These are phyloP conservation scores for Musa itinerans DNA, from an alignment of 176 grass and related monocot genomes.

Conservation along the genomic window DNA sequence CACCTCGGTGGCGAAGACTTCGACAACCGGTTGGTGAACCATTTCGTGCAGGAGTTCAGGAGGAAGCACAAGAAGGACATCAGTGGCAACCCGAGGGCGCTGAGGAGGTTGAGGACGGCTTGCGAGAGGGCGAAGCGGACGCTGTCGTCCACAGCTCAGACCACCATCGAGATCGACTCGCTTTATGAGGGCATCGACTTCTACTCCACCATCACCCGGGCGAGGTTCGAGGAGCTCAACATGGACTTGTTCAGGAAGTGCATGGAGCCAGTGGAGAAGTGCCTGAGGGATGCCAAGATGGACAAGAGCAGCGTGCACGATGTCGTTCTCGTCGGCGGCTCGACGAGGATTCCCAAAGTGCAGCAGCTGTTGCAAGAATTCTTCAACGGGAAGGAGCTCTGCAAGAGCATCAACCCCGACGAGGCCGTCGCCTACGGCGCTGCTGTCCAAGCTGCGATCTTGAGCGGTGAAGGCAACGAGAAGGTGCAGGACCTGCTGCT, in stretches of 20 bases:
- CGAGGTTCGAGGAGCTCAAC: slow-evolving; percentile 2
- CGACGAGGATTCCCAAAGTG: slow-evolving; percentile 5
- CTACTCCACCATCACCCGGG: background rate
- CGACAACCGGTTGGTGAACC: slow-evolving; percentile 71
- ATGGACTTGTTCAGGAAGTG: slow-evolving; percentile 8
- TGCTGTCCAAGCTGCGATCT: background rate
- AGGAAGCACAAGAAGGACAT: slow-evolving; percentile 64
- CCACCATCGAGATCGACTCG: slow-evolving; percentile 1
- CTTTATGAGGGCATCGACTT: background rate
- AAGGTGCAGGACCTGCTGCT: slow-evolving; percentile 3
- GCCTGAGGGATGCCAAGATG: background rate
- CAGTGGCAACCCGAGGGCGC: slow-evolving; percentile 33
- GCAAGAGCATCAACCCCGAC: slow-evolving; percentile 5
- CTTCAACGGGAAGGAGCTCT: slow-evolving; percentile 11
- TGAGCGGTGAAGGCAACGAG: background rate
- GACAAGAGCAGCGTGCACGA: slow-evolving; percentile 3
- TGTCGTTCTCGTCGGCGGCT: slow-evolving; percentile 2
- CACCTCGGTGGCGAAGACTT: slow-evolving; percentile 56
- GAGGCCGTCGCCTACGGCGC: slow-evolving; percentile 2
- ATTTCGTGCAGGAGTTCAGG: slow-evolving; percentile 65
- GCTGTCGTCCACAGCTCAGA: slow-evolving; percentile 1
- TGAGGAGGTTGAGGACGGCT: slow-evolving; percentile 27
- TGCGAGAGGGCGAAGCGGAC: slow-evolving; percentile 10
- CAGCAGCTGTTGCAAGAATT: background rate
- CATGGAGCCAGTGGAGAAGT: slow-evolving; percentile 6